A percentile compares a stretch with the other conserved stretches of the same genome.
These are phyloP conservation scores for Macrolepiota dolichaula DNA, from an alignment of 768 basidiomycete genomes.

Conservation along the genomic window DNA sequence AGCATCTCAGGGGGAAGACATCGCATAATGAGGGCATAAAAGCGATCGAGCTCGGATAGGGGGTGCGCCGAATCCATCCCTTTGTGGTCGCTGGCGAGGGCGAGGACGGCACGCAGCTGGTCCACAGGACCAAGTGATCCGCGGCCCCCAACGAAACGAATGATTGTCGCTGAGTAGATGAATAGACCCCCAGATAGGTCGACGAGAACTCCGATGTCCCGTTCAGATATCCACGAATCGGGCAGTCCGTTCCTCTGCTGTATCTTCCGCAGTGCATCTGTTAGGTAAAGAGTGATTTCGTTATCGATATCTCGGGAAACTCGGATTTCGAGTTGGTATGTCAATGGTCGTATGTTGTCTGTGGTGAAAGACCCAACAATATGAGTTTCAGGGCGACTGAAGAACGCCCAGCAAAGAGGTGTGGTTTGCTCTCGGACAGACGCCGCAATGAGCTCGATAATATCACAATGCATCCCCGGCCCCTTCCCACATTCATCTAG, in stretches of 20 bases:
- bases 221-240: conserved; percentile 8
- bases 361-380: background rate
- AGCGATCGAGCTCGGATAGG: background rate
- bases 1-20: background rate
- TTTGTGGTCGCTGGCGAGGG: background rate
- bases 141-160: background rate
- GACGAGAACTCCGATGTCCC: background rate
- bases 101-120: background rate
- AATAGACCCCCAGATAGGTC: background rate
- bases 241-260: background rate
- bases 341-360: background rate
- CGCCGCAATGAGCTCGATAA: background rate
- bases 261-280: background rate
- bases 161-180: background rate
- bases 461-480: background rate
- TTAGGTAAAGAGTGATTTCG: conserved; percentile 1
- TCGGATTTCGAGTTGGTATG: background rate
- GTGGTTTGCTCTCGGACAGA: background rate
- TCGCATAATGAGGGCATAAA: background rate
- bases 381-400: background rate
- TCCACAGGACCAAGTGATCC: background rate
- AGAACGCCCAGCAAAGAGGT: background rate
- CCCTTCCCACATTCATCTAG: background rate
- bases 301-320: background rate
- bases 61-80: background rate